Evolutionary conservation across 208 protist species (phyloP).

Genomic region (Crithidia brevicula): DNA sequence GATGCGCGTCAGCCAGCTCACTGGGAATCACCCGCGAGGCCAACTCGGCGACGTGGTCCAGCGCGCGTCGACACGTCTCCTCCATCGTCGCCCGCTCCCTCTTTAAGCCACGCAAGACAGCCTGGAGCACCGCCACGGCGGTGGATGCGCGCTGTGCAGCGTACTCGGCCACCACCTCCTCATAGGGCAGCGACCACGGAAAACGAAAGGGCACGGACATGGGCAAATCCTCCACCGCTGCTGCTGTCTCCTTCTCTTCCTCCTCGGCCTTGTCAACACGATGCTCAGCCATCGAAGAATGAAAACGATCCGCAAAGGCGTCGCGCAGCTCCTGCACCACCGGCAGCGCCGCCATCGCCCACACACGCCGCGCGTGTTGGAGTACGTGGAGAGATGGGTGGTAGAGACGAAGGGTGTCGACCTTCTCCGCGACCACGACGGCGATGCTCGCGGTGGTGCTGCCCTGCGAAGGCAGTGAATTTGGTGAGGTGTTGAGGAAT

Average conservation of each 20-base stretch:
- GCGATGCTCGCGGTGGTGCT: conserved; percentile 7
- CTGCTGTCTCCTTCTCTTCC: background rate
- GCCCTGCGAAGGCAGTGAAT: background rate
- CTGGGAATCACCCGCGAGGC: conserved; percentile 36
- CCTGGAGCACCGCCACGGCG: conserved; percentile 34
- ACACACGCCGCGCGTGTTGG: conserved; percentile 30
- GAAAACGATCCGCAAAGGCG: conserved; percentile 2
- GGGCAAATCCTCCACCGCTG: no score
- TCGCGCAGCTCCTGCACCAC: conserved; percentile 26
- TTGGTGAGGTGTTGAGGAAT: no score
- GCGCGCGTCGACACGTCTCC: conserved; percentile 34
- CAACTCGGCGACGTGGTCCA: conserved; percentile 34
- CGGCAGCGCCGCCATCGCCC: conserved; percentile 20
- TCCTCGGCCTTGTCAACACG: background rate
- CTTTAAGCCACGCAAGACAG: conserved; percentile 40
- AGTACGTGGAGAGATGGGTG: conserved; percentile 53
- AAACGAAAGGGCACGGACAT: conserved; percentile 1
- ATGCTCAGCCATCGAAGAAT: background rate
- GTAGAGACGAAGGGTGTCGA: conserved; percentile 62
- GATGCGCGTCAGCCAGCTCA: conserved; percentile 39
- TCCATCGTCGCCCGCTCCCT: conserved; percentile 57
- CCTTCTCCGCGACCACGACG: conserved; percentile 44
- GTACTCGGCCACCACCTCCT: conserved; percentile 37
- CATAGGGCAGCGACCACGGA: conserved; percentile 38
- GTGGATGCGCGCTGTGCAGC: conserved; percentile 27